A percentile compares a stretch with the other conserved stretches of the same genome.
phyloP scores from a whole-genome alignment of 2,329 filamentous ascomycete genomes.

The Nannizziopsis arthrosporioides region DNA sequence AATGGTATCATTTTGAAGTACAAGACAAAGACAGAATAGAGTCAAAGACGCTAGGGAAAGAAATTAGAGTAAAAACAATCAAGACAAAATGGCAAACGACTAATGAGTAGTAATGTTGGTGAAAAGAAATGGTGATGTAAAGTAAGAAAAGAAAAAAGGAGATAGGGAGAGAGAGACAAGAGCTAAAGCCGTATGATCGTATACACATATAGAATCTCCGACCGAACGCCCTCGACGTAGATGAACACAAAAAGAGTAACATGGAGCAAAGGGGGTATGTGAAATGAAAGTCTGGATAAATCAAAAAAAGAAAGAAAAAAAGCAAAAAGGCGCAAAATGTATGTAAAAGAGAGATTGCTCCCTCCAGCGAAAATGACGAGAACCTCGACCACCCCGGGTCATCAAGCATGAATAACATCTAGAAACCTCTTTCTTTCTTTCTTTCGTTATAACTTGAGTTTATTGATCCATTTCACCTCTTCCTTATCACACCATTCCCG shows the following conservation, averaged over 20 bases:
- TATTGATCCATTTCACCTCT: conserved; percentile 34
- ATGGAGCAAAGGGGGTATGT: neutral
- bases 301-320: neutral
- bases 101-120: too few relatives aligned
- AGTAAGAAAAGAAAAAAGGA: neutral
- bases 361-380: neutral
- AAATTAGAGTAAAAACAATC: too few relatives aligned
- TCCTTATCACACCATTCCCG: conserved; percentile 38
- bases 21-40: neutral
- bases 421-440: neutral
- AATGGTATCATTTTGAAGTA: neutral
- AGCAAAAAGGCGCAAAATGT: neutral
- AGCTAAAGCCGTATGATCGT: neutral
- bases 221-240: too few relatives aligned
- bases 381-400: neutral
- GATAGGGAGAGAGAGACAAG: neutral
- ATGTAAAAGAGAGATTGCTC: neutral
- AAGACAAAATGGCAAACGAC: too few relatives aligned
- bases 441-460: conserved; percentile 28
- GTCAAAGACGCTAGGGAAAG: too few relatives aligned
- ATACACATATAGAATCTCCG: too few relatives aligned
- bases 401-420: too few relatives aligned
- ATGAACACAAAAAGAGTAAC: neutral
- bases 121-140: too few relatives aligned
- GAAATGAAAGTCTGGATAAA: neutral